phyloP scores from a whole-genome alignment of 164 flowering plant genomes.

The Umbilicus rupestris region DNA sequence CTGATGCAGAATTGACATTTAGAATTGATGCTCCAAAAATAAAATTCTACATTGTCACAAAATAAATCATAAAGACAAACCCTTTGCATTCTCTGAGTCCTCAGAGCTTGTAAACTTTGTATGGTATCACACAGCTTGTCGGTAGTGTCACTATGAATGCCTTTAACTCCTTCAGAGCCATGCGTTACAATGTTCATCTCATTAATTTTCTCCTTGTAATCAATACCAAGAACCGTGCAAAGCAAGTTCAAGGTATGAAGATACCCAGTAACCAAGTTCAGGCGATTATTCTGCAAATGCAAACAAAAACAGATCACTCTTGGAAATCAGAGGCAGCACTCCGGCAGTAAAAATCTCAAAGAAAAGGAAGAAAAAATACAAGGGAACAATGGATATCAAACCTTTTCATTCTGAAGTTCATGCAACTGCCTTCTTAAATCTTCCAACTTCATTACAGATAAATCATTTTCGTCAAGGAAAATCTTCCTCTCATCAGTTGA shows the following conservation, averaged over 20 bases:
- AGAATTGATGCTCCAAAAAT: background rate
- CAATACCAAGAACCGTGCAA: constrained; percentile 68
- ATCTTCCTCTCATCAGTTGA: constrained; percentile 10
- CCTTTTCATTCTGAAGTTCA: constrained; percentile 38
- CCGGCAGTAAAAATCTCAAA: background rate
- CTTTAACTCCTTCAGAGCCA: constrained; percentile 33
- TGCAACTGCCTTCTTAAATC: constrained; percentile 21
- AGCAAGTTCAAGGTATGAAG: constrained; percentile 36
- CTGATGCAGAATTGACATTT: constrained; percentile 21
- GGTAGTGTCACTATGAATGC: constrained; percentile 38
- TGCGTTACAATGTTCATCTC: constrained; percentile 49
- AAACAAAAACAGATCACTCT: background rate
- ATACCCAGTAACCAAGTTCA: constrained; percentile 45
- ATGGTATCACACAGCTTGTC: constrained; percentile 33
- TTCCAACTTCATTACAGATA: constrained; percentile 31
- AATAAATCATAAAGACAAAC: constrained; percentile 19
- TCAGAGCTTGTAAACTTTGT: constrained; percentile 36
- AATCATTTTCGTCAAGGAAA: constrained; percentile 24
- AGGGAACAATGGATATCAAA: constrained; percentile 2
- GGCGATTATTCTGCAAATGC: constrained; percentile 42
- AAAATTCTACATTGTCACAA: background rate
- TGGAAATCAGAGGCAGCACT: background rate
- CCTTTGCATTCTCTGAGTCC: constrained; percentile 54
- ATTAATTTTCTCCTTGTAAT: constrained; percentile 36
- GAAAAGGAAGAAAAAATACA: background rate